phyloP scores from a whole-genome alignment of 2,329 filamentous ascomycete genomes.

The Cyanodermella asteris region DNA sequence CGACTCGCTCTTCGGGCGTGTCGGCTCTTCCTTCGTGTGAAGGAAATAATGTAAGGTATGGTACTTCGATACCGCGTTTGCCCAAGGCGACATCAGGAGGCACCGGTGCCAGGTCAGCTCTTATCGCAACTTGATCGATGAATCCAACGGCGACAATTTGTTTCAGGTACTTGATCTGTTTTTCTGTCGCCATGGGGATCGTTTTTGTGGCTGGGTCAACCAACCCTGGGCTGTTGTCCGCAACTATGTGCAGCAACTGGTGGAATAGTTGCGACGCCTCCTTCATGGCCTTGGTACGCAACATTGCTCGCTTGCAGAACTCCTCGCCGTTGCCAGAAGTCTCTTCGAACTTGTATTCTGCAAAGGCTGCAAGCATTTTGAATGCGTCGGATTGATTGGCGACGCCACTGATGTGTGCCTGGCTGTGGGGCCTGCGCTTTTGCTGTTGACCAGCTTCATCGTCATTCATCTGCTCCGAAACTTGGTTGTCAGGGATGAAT shows the following conservation, averaged over 20 bases:
- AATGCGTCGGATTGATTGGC: slow-evolving; percentile 74
- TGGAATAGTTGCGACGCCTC: slow-evolving; percentile 65
- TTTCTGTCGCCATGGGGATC: slow-evolving; percentile 39
- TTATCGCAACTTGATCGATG: slow-evolving; percentile 82
- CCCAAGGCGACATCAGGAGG: slow-evolving; percentile 46
- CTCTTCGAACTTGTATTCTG: slow-evolving; percentile 59
- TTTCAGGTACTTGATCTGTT: slow-evolving; percentile 59
- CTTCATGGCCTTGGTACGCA: slow-evolving; percentile 66
- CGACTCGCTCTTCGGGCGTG: slow-evolving; percentile 37
- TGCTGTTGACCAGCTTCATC: slow-evolving; percentile 48
- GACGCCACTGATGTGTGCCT: slow-evolving; percentile 59
- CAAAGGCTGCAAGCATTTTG: slow-evolving; percentile 73
- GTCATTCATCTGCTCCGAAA: slow-evolving; percentile 28
- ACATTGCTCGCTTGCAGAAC: slow-evolving; percentile 68
- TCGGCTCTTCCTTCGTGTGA: slow-evolving; percentile 25
- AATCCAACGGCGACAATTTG: slow-evolving; percentile 85
- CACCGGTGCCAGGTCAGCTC: slow-evolving; percentile 61
- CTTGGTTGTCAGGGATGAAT: slow-evolving; percentile 63
- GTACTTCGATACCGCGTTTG: slow-evolving; percentile 71
- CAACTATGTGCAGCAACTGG: slow-evolving; percentile 65
- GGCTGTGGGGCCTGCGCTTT: slow-evolving; percentile 42
- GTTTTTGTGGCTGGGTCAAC: slow-evolving; percentile 19
- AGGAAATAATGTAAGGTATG: slow-evolving; percentile 71
- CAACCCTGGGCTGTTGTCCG: slow-evolving; percentile 41
- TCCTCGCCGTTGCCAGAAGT: slow-evolving; percentile 36